Percentiles rank a stretch among this genome's conserved stretches.
These are phyloP conservation scores for Linnemannia zychae DNA, from an alignment of 192 early-diverging fungal species.

Conservation along the genomic window DNA sequence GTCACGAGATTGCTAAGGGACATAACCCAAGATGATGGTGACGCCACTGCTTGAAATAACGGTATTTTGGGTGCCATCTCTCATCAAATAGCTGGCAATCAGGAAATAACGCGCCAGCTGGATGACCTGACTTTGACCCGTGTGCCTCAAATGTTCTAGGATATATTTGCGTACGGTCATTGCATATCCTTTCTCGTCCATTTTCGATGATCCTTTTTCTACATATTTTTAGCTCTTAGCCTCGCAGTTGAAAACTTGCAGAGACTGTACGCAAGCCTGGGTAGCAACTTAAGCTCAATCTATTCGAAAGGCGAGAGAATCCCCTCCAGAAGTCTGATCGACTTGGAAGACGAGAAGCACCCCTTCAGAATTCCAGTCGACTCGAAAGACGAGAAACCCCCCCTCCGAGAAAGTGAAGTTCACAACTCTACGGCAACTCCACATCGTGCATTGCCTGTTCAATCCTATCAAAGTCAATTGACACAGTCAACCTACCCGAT, in stretches of 20 bases:
- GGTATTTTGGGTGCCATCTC: not conserved
- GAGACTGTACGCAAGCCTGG: not conserved
- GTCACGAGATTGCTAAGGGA: not conserved
- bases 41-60: not conserved
- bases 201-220: not conserved
- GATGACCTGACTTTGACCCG: not conserved
- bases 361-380: not conserved
- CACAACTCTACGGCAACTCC: not conserved
- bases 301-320: not conserved
- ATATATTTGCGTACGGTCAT: too few species aligned
- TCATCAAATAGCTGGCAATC: not conserved
- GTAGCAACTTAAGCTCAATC: not conserved
- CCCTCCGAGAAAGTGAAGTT: not conserved
- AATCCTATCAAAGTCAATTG: too few species aligned
- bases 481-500: too few species aligned
- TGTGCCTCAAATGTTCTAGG: not conserved
- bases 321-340: not conserved
- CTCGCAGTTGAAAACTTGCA: not conserved
- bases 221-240: not conserved
- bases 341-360: not conserved
- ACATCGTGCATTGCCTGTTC: too few species aligned
- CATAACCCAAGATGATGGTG: not conserved
- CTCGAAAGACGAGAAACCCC: not conserved
- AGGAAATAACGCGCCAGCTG: not conserved
- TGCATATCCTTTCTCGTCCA: too few species aligned